A percentile compares a stretch with the other conserved stretches of the same genome.
Conservation (phyloP, 129 eudicot species). For the Erigeron canadensis region DNA sequence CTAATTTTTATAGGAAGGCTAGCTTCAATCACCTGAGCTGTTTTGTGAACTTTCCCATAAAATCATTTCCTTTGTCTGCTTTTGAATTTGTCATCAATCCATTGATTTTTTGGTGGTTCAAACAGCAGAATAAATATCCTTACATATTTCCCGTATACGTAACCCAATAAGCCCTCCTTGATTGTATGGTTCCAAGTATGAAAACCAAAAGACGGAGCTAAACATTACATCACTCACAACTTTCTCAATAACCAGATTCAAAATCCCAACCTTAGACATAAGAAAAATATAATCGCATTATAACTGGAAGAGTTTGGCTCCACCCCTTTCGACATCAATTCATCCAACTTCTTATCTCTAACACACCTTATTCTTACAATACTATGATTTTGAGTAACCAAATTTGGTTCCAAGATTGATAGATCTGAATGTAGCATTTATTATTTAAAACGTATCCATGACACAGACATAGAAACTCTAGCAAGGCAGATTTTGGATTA, state of each 20-base stretch:
- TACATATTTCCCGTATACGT: constrained; percentile 41
- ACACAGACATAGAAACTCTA: too few relatives aligned
- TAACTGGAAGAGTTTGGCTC: constrained; percentile 44
- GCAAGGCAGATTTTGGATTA: not conserved
- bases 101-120: constrained; percentile 39
- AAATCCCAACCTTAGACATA: constrained; percentile 57
- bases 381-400: constrained; percentile 38
- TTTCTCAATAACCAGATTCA: constrained; percentile 42
- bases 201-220: constrained; percentile 41
- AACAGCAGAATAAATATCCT: constrained; percentile 42
- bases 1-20: constrained; percentile 30
- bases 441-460: not conserved
- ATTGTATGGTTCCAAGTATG: constrained; percentile 39
- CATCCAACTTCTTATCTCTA: constrained; percentile 48
- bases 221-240: constrained; percentile 41
- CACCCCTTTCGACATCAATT: constrained; percentile 42
- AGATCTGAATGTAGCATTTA: not conserved
- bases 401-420: not conserved
- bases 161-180: constrained; percentile 35
- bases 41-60: constrained; percentile 38
- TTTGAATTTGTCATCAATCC: constrained; percentile 43
- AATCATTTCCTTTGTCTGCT: constrained; percentile 37
- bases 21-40: constrained; percentile 49
- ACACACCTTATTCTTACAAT: constrained; percentile 40
- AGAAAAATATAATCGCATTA: constrained; percentile 36